Percentiles rank a stretch among this genome's conserved stretches.
These are phyloP conservation scores for Ogataea ganodermae DNA, from an alignment of 805 yeast genomes.

Conservation along the genomic window DNA sequence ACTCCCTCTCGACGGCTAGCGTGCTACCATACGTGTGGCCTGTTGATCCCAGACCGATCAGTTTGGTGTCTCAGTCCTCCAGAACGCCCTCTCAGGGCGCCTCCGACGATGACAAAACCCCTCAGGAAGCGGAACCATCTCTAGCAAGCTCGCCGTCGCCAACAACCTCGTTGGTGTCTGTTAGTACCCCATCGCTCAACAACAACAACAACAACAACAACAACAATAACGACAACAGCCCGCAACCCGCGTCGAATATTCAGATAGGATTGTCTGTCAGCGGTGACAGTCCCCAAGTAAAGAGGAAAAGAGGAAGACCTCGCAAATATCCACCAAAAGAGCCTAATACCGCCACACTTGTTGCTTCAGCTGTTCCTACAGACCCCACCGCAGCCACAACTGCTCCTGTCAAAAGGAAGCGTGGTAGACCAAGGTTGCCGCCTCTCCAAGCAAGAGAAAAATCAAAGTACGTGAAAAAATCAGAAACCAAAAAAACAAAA, in stretches of 20 bases:
- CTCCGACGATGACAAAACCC: background rate
- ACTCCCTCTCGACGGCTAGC: conserved; percentile 1
- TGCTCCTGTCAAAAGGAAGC: conserved; percentile 22
- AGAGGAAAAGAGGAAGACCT: conserved; percentile 30
- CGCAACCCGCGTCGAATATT: background rate
- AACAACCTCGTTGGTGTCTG: background rate
- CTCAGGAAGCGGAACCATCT: background rate
- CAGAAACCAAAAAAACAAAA: conserved; percentile 14
- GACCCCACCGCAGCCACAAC: background rate
- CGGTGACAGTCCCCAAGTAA: conserved; percentile 7
- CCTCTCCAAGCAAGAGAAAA: conserved; percentile 30
- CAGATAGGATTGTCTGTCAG: background rate
- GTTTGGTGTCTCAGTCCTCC: background rate
- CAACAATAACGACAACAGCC: background rate
- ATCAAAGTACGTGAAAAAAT: conserved; percentile 27
- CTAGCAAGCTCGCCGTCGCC: conserved; percentile 4
- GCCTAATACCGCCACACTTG: background rate
- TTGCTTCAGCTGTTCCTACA: background rate
- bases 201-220: background rate
- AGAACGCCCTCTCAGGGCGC: background rate
- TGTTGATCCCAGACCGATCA: conserved; percentile 3
- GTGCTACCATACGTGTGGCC: conserved; percentile 7
- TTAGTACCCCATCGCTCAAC: conserved; percentile 1
- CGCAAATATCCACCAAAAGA: conserved; percentile 22
- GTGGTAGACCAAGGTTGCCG: conserved; percentile 35